These are phyloP conservation scores for Solanum rostratum DNA, from an alignment of 257 asterid genomes.

Conservation along the genomic window DNA sequence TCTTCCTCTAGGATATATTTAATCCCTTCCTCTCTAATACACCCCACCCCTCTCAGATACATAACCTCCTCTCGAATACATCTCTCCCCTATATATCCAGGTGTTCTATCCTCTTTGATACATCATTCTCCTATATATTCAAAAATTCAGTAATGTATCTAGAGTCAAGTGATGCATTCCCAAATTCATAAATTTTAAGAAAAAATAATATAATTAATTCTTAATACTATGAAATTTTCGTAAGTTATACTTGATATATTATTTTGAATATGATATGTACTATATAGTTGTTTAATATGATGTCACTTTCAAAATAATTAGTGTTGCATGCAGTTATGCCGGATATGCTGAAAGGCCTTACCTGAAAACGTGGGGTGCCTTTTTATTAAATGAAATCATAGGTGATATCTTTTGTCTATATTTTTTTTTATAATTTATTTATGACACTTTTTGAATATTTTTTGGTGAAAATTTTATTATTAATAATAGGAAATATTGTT, in stretches of 20 bases:
- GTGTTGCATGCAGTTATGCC: not conserved
- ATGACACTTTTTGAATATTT: not conserved
- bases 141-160: too few species aligned
- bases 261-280: not conserved
- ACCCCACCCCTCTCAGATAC: too few species aligned
- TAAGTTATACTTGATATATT: not conserved
- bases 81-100: too few species aligned
- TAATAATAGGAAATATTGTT: not conserved
- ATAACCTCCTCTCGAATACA: too few species aligned
- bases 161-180: too few species aligned
- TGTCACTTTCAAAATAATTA: not conserved
- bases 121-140: too few species aligned
- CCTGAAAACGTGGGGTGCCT: not conserved
- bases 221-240: too few species aligned
- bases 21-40: too few species aligned
- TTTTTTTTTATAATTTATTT: not conserved
- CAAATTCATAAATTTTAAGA: too few species aligned
- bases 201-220: too few species aligned
- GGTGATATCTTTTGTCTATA: not conserved
- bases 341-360: not conserved
- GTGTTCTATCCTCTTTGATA: too few species aligned
- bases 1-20: too few species aligned
- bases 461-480: not conserved
- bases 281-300: not conserved
- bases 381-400: conserved; percentile 2